Evolutionary conservation across 2,329 filamentous ascomycete species (phyloP).

Genomic region (Ophiostoma sp.): DNA sequence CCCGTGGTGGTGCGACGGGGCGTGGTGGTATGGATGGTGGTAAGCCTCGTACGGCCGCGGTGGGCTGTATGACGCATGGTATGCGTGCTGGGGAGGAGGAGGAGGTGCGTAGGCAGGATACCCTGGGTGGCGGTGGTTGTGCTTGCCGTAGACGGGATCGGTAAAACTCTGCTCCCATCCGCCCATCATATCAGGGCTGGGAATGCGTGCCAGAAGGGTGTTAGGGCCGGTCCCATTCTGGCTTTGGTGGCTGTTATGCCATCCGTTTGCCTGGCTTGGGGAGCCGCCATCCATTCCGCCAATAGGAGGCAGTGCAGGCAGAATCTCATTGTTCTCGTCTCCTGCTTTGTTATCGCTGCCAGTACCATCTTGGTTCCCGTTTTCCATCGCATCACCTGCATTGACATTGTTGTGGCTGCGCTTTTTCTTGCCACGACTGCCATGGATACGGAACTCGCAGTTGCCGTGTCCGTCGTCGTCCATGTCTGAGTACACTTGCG

Average conservation of each 20-base stretch:
- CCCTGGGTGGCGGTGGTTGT: background rate
- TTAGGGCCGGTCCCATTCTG: background rate
- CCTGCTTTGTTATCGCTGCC: background rate
- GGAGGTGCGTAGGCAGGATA: background rate
- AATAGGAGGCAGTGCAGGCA: slow-evolving; percentile 19
- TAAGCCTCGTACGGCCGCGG: background rate
- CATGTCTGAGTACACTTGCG: slow-evolving; percentile 17
- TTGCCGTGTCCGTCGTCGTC: slow-evolving; percentile 20
- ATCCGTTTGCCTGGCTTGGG: slow-evolving; percentile 1
- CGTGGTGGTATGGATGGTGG: background rate
- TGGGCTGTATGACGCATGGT: background rate
- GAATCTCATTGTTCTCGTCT: background rate
- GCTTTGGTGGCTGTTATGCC: background rate
- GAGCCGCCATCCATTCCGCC: background rate
- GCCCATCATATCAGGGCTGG: background rate
- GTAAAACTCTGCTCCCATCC: background rate
- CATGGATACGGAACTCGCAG: slow-evolving; percentile 7
- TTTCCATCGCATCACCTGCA: background rate
- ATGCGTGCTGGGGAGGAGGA: background rate
- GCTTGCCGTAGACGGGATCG: background rate
- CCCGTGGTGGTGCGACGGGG: slow-evolving; percentile 4
- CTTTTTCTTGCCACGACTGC: background rate
- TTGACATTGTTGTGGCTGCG: background rate
- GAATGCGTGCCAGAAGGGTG: background rate
- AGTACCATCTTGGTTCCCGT: background rate